phyloP scores from a whole-genome alignment of 2,329 filamentous ascomycete genomes.

The Zymoseptoria brevis region DNA sequence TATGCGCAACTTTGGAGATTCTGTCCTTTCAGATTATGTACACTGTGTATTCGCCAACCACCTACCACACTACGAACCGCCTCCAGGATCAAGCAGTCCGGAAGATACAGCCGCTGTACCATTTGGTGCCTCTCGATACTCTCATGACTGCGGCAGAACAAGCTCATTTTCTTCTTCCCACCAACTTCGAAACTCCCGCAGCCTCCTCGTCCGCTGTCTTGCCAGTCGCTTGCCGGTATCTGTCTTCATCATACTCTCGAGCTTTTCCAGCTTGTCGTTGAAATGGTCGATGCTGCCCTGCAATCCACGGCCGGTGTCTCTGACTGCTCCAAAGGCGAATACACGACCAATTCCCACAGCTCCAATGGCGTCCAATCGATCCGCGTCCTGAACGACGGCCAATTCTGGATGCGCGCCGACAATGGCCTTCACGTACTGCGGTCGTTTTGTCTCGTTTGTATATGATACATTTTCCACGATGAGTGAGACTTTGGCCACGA shows the following conservation, averaged over 20 bases:
- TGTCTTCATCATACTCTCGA: constrained; percentile 57
- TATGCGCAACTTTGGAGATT: not conserved
- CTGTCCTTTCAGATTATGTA: not conserved
- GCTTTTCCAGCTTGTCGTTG: constrained; percentile 61
- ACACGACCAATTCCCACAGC: constrained; percentile 73
- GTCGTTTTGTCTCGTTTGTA: constrained; percentile 62
- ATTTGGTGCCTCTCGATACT: not conserved
- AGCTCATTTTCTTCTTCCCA: constrained; percentile 44
- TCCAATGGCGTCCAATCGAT: constrained; percentile 84
- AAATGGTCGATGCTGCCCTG: constrained; percentile 65
- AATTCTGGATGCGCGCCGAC: constrained; percentile 63
- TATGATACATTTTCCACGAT: constrained; percentile 74
- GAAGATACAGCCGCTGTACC: not conserved
- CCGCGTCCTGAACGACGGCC: constrained; percentile 83
- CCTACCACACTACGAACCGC: not conserved
- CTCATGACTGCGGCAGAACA: not conserved
- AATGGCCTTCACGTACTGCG: constrained; percentile 50
- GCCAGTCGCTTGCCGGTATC: constrained; percentile 45
- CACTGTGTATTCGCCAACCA: not conserved
- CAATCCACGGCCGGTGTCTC: constrained; percentile 45
- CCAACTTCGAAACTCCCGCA: constrained; percentile 45
- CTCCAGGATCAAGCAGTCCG: not conserved
- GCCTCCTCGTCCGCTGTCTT: constrained; percentile 39
- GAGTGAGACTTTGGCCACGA: constrained; percentile 61
- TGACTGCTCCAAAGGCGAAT: constrained; percentile 68